Evolutionary conservation across 2,329 filamentous ascomycete species (phyloP).

Genomic region (Hypoxylon sp.): DNA sequence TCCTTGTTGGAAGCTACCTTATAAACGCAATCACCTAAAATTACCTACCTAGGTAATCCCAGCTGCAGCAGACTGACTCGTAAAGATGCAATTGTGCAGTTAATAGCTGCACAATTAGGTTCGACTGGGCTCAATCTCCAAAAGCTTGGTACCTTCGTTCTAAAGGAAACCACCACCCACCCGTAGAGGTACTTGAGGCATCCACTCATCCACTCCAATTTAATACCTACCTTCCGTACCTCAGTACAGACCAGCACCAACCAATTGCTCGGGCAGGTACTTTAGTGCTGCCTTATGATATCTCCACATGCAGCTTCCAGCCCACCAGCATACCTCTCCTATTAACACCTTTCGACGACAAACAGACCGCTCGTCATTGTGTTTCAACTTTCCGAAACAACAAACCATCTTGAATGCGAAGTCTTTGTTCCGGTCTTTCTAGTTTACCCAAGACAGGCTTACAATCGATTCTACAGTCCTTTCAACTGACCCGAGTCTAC

Average conservation of each 20-base stretch:
- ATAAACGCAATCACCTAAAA: background rate
- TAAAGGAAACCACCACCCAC: conserved; percentile 13
- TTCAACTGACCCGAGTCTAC: conserved; percentile 13
- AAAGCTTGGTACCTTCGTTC: conserved; percentile 1
- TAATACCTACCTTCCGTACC: conserved; percentile 15
- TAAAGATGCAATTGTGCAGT: conserved; percentile 23
- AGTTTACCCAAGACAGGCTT: conserved; percentile 29
- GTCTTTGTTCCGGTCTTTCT: background rate
- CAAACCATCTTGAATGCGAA: background rate
- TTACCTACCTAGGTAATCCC: conserved; percentile 2
- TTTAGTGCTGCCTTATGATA: conserved; percentile 3
- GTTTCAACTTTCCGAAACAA: conserved; percentile 6
- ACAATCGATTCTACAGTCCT: conserved; percentile 18
- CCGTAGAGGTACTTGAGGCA: conserved; percentile 10
- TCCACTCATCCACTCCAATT: conserved; percentile 20
- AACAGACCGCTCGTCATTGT: conserved; percentile 15
- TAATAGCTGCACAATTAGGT: conserved; percentile 28
- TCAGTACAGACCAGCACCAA: background rate
- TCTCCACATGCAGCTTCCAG: conserved; percentile 4
- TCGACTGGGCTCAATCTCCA: conserved; percentile 6
- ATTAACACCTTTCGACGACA: conserved; percentile 10
- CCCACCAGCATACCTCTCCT: conserved; percentile 11
- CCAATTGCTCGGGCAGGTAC: conserved; percentile 9
- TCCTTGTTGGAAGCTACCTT: background rate
- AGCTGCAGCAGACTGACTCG: conserved; percentile 13